phyloP scores from a whole-genome alignment of 2,329 filamentous ascomycete species.

The Trichoderma oligosporum region DNA sequence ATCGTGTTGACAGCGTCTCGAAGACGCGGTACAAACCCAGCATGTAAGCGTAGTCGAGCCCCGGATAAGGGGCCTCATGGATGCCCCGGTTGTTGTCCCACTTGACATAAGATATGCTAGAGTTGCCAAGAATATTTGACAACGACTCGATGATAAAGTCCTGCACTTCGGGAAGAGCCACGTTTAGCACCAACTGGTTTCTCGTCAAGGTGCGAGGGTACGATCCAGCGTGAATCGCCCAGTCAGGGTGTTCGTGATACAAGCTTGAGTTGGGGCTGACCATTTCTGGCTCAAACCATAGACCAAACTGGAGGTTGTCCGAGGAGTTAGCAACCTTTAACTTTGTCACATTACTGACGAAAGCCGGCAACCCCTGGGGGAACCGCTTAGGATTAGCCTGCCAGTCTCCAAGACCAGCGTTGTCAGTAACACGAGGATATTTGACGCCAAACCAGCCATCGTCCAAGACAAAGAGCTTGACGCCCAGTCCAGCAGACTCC shows the following conservation, averaged over 20 bases:
- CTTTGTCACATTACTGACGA: conserved; percentile 49
- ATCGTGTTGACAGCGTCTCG: conserved; percentile 54
- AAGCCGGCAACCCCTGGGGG: conserved; percentile 51
- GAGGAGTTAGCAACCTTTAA: conserved; percentile 46
- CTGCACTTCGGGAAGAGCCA: conserved; percentile 59
- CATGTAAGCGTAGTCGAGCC: conserved; percentile 56
- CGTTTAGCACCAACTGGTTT: conserved; percentile 59
- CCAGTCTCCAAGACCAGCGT: conserved; percentile 61
- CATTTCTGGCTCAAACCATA: conserved; percentile 69
- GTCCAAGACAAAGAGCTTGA: conserved; percentile 62
- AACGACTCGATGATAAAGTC: conserved; percentile 57
- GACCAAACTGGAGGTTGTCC: conserved; percentile 53
- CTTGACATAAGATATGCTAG: conserved; percentile 58
- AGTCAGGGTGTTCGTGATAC: conserved; percentile 60
- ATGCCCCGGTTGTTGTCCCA: conserved; percentile 67
- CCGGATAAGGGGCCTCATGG: conserved; percentile 54
- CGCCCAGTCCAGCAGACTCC: conserved; percentile 55
- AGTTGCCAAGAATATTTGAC: conserved; percentile 50
- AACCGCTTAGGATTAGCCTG: conserved; percentile 55
- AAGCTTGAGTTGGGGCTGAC: conserved; percentile 59
- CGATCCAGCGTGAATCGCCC: conserved; percentile 55
- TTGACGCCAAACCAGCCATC: conserved; percentile 64
- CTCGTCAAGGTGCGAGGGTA: conserved; percentile 55
- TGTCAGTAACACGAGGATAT: conserved; percentile 56
- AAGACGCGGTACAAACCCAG: conserved; percentile 62